These are phyloP conservation scores for Arthroderma sp. DNA, from an alignment of 2,329 filamentous ascomycete genomes.

Conservation along the genomic window DNA sequence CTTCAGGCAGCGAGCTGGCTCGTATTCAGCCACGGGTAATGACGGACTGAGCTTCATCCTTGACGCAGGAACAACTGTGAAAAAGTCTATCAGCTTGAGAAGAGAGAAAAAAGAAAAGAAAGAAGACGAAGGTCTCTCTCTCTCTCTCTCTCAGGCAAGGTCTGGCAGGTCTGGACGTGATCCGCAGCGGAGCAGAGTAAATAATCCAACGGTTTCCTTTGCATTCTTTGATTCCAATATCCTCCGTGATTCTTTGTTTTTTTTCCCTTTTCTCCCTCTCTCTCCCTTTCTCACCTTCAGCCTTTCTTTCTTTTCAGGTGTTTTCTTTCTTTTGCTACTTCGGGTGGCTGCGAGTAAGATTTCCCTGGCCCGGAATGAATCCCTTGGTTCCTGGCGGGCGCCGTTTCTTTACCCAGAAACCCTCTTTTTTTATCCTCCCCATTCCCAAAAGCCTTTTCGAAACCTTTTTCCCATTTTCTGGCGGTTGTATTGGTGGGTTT, in stretches of 20 bases:
- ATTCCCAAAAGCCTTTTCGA: not conserved
- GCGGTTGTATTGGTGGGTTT: not conserved
- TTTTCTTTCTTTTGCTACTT: not conserved
- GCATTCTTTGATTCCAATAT: not conserved
- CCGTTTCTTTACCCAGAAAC: conserved; percentile 2
- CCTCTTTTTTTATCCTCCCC: not conserved
- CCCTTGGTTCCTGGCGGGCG: conserved; percentile 1
- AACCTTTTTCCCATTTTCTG: not conserved
- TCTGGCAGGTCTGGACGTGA: not conserved
- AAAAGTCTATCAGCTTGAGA: not conserved
- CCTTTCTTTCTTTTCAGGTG: not conserved
- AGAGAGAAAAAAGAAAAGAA: not conserved
- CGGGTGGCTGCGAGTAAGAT: not conserved
- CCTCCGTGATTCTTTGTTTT: not conserved
- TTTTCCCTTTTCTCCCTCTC: not conserved
- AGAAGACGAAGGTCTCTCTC: no score
- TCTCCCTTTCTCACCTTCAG: no score
- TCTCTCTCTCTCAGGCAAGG: no score
- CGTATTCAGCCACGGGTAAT: conserved; percentile 3
- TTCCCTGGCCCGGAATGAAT: not conserved
- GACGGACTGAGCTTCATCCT: conserved; percentile 4
- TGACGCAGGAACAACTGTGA: conserved; percentile 3
- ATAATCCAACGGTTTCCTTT: conserved; percentile 3
- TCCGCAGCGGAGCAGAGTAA: not conserved
- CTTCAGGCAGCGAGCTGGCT: not conserved